Evolutionary conservation across 768 basidiomycete species (phyloP).

Genomic region (Suillus subluteus): DNA sequence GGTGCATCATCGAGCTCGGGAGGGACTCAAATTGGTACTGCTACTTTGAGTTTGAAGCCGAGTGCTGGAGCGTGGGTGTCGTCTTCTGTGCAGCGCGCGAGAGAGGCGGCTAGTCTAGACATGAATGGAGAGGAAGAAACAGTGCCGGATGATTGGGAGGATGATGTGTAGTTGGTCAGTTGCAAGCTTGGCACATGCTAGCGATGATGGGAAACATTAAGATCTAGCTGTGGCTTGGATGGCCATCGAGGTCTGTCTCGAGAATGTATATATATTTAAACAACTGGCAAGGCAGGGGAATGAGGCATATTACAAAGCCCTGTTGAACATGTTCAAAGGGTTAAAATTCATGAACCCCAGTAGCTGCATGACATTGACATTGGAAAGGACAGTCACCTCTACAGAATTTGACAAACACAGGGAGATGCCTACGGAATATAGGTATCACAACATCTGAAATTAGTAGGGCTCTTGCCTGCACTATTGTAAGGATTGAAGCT

Average conservation of each 20-base stretch:
- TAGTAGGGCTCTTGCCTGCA: too few species aligned
- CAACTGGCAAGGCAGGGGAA: too few species aligned
- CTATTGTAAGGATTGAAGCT: too few species aligned
- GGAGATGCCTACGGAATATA: too few species aligned
- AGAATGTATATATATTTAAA: neutral
- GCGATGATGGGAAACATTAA: neutral
- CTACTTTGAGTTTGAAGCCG: constrained; percentile 3
- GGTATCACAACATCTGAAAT: too few species aligned
- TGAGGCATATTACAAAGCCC: neutral
- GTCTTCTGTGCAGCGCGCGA: constrained; percentile 21
- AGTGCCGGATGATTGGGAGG: constrained; percentile 62
- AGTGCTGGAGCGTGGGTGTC: constrained; percentile 25
- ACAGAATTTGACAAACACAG: too few species aligned
- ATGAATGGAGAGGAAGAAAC: constrained; percentile 13
- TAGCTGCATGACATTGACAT: too few species aligned
- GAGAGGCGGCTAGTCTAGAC: constrained; percentile 8
- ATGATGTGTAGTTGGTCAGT: constrained; percentile 39
- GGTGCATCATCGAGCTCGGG: constrained; percentile 3
- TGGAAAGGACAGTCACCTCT: too few species aligned
- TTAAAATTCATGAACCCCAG: too few species aligned
- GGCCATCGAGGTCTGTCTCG: neutral
- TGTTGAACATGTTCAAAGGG: too few species aligned
- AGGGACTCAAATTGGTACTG: constrained; percentile 1
- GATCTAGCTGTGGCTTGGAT: neutral
- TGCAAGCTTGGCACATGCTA: neutral